Conservation (phyloP, 1,284 basidiomycete genomes). For the Crucibulum cyathiforme region DNA sequence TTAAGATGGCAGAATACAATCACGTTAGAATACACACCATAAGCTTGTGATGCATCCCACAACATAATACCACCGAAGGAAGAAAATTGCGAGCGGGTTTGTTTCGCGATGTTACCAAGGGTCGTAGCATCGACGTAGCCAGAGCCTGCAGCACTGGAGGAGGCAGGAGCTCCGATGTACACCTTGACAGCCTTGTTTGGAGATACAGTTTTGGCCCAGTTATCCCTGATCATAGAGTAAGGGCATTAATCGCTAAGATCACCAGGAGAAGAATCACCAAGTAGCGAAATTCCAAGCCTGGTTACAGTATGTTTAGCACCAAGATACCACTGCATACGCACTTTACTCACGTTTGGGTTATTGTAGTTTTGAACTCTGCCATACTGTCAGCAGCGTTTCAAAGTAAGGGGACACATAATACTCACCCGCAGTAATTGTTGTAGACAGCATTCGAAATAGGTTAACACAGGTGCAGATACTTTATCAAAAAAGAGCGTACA, state of each 20-base stretch:
- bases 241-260: constrained; percentile 5
- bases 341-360: constrained; percentile 42
- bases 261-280: constrained; percentile 41
- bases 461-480: constrained; percentile 13
- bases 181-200: constrained; percentile 67
- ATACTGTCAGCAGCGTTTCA: background rate
- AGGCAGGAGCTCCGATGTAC: constrained; percentile 66
- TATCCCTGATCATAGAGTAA: constrained; percentile 49
- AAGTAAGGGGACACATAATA: background rate
- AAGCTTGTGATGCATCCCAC: constrained; percentile 68
- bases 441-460: constrained; percentile 22
- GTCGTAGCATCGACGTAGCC: constrained; percentile 58
- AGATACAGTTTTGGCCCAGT: constrained; percentile 64
- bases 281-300: constrained; percentile 56
- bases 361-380: constrained; percentile 42
- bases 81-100: constrained; percentile 55
- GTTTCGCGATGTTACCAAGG: constrained; percentile 49
- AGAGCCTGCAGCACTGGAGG: constrained; percentile 50
- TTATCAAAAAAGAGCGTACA: constrained; percentile 14
- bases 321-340: background rate
- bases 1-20: background rate
- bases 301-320: background rate
- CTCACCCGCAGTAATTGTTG: constrained; percentile 56
- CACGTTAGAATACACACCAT: constrained; percentile 38
- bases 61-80: constrained; percentile 77